Conservation (phyloP, 2,329 filamentous ascomycete genomes). For the Cercospora janseana region DNA sequence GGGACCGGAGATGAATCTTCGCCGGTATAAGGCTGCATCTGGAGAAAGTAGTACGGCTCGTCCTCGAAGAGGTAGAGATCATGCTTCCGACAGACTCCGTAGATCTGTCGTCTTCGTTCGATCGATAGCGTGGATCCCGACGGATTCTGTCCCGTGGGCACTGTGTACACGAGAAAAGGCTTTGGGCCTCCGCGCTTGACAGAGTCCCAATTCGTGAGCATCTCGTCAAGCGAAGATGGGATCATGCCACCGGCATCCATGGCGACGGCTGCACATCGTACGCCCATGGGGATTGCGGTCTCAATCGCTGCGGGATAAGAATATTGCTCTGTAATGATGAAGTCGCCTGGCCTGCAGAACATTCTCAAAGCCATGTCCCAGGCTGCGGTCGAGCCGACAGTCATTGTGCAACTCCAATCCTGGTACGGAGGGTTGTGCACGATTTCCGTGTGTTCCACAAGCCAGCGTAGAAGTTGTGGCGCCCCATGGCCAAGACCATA, state of each 20-base stretch:
- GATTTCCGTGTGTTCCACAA: constrained; percentile 94
- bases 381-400: constrained; percentile 79
- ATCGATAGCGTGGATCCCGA: constrained; percentile 77
- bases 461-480: constrained; percentile 81
- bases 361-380: constrained; percentile 82
- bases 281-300: constrained; percentile 61
- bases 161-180: constrained; percentile 67
- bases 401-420: constrained; percentile 85
- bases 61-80: constrained; percentile 87
- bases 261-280: constrained; percentile 59
- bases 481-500: constrained; percentile 86
- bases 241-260: constrained; percentile 67
- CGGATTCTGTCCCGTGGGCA: constrained; percentile 84
- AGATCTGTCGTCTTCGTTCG: constrained; percentile 68
- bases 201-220: constrained; percentile 65
- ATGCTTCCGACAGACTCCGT: constrained; percentile 76
- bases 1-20: constrained; percentile 52
- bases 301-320: constrained; percentile 78
- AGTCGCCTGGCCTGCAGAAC: constrained; percentile 73
- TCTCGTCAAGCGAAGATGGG: constrained; percentile 59
- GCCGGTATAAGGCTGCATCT: constrained; percentile 74
- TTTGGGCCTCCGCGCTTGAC: constrained; percentile 57
- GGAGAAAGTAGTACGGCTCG: constrained; percentile 91
- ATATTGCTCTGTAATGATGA: constrained; percentile 83
- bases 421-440: constrained; percentile 82